These are phyloP conservation scores for Talaromyces piceae DNA, from an alignment of 2,329 filamentous ascomycete species.

Conservation along the genomic window DNA sequence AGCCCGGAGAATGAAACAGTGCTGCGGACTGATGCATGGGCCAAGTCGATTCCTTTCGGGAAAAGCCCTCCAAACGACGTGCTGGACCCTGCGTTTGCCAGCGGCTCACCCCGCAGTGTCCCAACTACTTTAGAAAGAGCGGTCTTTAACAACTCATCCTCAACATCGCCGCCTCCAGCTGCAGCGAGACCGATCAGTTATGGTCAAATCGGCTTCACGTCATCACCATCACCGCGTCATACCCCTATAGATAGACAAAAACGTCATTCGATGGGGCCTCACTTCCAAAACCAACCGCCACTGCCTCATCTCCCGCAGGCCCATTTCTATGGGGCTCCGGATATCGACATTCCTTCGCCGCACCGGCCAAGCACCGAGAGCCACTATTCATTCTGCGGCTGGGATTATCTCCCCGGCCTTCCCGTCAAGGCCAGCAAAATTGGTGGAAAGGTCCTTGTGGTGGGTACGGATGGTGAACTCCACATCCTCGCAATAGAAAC, in stretches of 20 bases:
- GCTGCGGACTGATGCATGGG: slow-evolving; percentile 37
- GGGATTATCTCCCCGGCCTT: slow-evolving; percentile 58
- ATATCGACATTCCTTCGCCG: slow-evolving; percentile 55
- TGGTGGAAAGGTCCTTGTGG: slow-evolving; percentile 59
- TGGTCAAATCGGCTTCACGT: slow-evolving; percentile 28
- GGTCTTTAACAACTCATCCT: slow-evolving; percentile 35
- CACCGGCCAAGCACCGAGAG: slow-evolving; percentile 31
- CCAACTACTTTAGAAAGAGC: slow-evolving; percentile 31
- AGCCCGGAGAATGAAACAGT: slow-evolving; percentile 27
- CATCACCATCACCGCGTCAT: slow-evolving; percentile 24
- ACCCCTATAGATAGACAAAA: slow-evolving; percentile 32
- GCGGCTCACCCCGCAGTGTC: slow-evolving; percentile 34
- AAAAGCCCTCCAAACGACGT: slow-evolving; percentile 37
- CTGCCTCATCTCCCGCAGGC: slow-evolving; percentile 67
- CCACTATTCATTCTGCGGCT: slow-evolving; percentile 70
- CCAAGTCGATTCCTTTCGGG: slow-evolving; percentile 37
- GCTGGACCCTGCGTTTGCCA: slow-evolving; percentile 26
- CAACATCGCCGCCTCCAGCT: slow-evolving; percentile 34
- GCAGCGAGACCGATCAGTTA: slow-evolving; percentile 38
- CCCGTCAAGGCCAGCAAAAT: slow-evolving; percentile 34
- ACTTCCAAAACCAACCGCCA: slow-evolving; percentile 38
- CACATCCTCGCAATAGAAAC: slow-evolving; percentile 68
- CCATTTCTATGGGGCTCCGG: slow-evolving; percentile 69
- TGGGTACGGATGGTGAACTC: slow-evolving; percentile 73
- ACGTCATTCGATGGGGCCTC: slow-evolving; percentile 30